Evolutionary conservation across 1,284 basidiomycete genomes (phyloP), one percentile per base, ranked within the genome.

Genomic region (Ustilago crameri): DNA sequence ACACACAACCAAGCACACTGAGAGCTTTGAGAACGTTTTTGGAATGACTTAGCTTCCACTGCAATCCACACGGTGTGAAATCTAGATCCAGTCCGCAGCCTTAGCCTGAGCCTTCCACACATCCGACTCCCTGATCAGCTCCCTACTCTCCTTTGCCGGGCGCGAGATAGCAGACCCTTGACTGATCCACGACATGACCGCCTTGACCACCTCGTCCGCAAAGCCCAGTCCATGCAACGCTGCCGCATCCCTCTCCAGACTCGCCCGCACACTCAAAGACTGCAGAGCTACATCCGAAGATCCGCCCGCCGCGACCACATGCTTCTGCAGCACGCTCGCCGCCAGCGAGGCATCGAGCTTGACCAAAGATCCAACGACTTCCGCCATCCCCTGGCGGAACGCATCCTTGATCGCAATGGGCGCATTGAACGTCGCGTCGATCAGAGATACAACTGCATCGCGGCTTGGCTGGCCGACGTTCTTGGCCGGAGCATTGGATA

Each of bases 381-480:
- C 87, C 0, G 90, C 86, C 74, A 90, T 88, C 51, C 87, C 84
- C 32, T 76, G 57, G 0, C 90, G 88, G 41, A 95, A 84, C 0
- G 91, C 88, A 2, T 88, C 88, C 24, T 89, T 77, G 52, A 76
- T 46, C 14, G 45, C 48, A 10, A 49, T 52, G 9, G 47, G 32
- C 0, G 72, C 63, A 15, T 60, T 87, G 86, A 95, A 95, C 0
- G 93, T 89, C 53, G 94, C 91, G 14, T 87, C 85, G 3, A 94
- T 87, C 34, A 98, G 84, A 74, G 93, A 91, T 27, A 91, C 82
- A 58, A 92, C 90, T 0, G 87, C 84, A 48, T 91, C 90, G 64
- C 89, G 88, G 15, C 90, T 90, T 71, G 90, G 90, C 18, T 91
- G 89, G 3, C 92, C 90, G 17, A 95, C 87, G 78, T 93, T 92